phyloP scores from a whole-genome alignment of 495 filamentous ascomycete species.

The Tuber aestivum region DNA sequence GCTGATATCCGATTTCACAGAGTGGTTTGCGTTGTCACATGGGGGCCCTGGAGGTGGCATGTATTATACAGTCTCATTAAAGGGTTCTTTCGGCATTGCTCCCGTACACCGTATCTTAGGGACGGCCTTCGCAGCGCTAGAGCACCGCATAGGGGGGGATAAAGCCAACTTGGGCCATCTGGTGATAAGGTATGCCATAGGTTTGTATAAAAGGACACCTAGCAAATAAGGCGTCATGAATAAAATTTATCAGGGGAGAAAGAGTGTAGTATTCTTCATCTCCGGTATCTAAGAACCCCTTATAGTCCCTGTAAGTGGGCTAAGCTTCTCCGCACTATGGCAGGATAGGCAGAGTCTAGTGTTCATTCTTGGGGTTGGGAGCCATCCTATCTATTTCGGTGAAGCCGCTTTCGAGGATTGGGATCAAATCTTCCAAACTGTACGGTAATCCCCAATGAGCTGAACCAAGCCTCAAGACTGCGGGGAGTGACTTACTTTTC shows the following conservation, averaged over 20 bases:
- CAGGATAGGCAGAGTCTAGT: background rate
- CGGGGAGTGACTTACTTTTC: conserved; percentile 35
- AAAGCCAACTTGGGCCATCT: background rate
- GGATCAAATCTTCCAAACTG: conserved; percentile 64
- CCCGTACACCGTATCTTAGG: background rate
- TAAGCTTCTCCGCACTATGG: background rate
- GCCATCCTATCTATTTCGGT: conserved; percentile 43
- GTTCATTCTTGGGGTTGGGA: background rate
- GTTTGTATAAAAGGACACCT: background rate
- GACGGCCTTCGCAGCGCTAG: background rate
- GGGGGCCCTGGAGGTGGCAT: background rate
- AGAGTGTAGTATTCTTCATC: background rate
- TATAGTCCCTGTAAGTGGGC: background rate
- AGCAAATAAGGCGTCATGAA: background rate
- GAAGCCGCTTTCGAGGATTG: conserved; percentile 64
- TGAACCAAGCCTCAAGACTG: conserved; percentile 10
- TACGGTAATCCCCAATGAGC: conserved; percentile 49
- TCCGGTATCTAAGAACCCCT: background rate
- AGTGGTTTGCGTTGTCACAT: background rate
- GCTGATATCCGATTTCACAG: background rate
- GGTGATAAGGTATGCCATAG: background rate
- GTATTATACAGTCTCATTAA: background rate
- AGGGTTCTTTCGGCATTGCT: background rate
- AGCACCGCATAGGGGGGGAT: background rate
- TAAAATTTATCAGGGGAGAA: background rate